A percentile compares a stretch with the other conserved stretches of the same genome.
These are phyloP conservation scores for Chytridium lagenaria DNA, from an alignment of 371 early-diverging fungal species.

Conservation along the genomic window DNA sequence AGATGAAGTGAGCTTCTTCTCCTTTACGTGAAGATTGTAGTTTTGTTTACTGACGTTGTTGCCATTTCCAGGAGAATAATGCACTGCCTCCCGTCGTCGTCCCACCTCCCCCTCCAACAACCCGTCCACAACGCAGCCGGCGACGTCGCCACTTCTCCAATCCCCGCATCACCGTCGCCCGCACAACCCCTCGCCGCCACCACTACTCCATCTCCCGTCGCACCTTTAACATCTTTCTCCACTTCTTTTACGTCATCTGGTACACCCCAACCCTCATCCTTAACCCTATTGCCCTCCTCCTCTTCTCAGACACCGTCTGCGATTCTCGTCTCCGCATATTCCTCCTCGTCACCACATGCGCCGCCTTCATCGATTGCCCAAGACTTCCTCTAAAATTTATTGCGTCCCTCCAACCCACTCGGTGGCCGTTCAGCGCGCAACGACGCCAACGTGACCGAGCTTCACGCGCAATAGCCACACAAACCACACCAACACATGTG, in stretches of 20 bases:
- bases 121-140: too few relatives aligned
- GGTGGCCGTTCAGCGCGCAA: neutral
- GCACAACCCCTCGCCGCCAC: too few relatives aligned
- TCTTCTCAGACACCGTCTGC: neutral
- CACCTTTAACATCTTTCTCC: neutral
- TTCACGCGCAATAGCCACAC: neutral
- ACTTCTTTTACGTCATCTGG: constrained; percentile 1
- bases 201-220: neutral
- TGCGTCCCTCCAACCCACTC: neutral
- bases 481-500: neutral
- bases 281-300: neutral
- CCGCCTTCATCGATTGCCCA: neutral
- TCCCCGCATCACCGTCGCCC: neutral
- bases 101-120: too few relatives aligned
- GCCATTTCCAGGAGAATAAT: too few relatives aligned
- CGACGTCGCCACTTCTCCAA: neutral
- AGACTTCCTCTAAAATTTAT: neutral
- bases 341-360: neutral
- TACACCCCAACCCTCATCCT: neutral
- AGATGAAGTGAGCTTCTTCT: too few relatives aligned
- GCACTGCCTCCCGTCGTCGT: too few relatives aligned
- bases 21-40: too few relatives aligned
- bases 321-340: neutral
- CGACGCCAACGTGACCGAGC: neutral
- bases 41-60: too few relatives aligned